Evolutionary conservation across 2,329 filamentous ascomycete genomes (phyloP).

Genomic region (Aureobasidium sp.): DNA sequence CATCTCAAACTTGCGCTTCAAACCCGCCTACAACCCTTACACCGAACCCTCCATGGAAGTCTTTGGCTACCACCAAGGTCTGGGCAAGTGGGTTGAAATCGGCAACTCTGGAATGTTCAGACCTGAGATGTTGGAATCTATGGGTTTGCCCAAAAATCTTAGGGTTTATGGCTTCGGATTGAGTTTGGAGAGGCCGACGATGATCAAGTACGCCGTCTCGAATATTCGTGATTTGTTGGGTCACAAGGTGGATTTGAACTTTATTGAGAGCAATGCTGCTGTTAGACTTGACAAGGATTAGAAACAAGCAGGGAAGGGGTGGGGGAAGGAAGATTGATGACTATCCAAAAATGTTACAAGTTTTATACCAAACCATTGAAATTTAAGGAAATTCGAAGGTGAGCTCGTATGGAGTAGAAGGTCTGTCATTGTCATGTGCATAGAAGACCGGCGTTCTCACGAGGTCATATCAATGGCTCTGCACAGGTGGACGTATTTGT

Average conservation of each 20-base stretch:
- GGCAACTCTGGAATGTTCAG: slow-evolving; percentile 99
- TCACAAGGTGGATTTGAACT: slow-evolving; percentile 90
- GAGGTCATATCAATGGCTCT: too few relatives aligned
- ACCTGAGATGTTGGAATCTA: slow-evolving; percentile 91
- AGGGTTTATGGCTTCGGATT: slow-evolving; percentile 91
- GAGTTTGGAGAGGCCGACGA: slow-evolving; percentile 86
- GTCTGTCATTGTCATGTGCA: too few relatives aligned
- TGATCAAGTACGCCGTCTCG: slow-evolving; percentile 78
- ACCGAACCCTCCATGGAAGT: slow-evolving; percentile 98
- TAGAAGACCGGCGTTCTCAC: too few relatives aligned
- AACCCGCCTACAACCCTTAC: slow-evolving; percentile 93
- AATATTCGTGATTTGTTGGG: slow-evolving; percentile 91
- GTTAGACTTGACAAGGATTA: slow-evolving; percentile 81
- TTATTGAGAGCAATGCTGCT: slow-evolving; percentile 86
- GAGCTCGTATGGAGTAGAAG: too few relatives aligned
- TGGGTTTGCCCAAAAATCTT: slow-evolving; percentile 89
- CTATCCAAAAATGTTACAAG: too few relatives aligned
- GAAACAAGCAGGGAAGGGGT: neutral
- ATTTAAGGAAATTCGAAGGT: too few relatives aligned
- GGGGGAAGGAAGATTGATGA: too few relatives aligned
- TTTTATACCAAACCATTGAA: neutral
- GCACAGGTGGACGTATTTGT: too few relatives aligned
- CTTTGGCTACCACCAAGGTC: slow-evolving; percentile 85
- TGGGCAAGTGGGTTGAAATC: slow-evolving; percentile 91
- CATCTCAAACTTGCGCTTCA: slow-evolving; percentile 80